A percentile compares a stretch with the other conserved stretches of the same genome.
Conservation (phyloP, 108 stramenopile species). For the Nitzschia sp. region DNA sequence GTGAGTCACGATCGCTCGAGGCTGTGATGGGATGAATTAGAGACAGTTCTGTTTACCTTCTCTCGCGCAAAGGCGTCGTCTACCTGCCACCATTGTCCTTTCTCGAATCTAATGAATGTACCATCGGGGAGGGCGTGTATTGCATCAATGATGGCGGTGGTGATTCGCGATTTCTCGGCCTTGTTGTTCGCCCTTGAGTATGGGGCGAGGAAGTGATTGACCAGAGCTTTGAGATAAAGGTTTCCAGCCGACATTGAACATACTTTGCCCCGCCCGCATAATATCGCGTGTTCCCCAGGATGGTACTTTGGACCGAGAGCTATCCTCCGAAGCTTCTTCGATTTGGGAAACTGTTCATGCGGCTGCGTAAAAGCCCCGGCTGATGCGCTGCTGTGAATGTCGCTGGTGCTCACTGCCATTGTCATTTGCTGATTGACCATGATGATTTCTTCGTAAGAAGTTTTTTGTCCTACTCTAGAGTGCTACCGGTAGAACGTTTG, state of each 20-base stretch:
- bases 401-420: too few relatives aligned
- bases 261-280: conserved; percentile 19
- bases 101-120: conserved; percentile 15
- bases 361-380: neutral
- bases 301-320: conserved; percentile 1
- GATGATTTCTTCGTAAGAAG: too few relatives aligned
- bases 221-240: conserved; percentile 1
- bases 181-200: conserved; percentile 10
- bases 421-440: too few relatives aligned
- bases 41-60: conserved; percentile 15
- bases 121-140: neutral
- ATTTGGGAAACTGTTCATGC: neutral
- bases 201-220: conserved; percentile 4
- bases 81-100: conserved; percentile 25
- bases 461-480: too few relatives aligned
- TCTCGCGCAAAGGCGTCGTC: conserved; percentile 24
- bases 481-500: too few relatives aligned
- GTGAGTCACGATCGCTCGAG: neutral
- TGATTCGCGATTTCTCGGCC: conserved; percentile 19
- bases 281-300: conserved; percentile 12
- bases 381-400: too few relatives aligned
- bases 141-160: conserved; percentile 9
- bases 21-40: neutral
- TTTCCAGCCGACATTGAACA: conserved; percentile 16
- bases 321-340: conserved; percentile 3